Percentiles rank a stretch among this genome's conserved stretches.
These are phyloP conservation scores for Plasmodium vivax DNA, from an alignment of 169 alveolate species.

Conservation along the genomic window DNA sequence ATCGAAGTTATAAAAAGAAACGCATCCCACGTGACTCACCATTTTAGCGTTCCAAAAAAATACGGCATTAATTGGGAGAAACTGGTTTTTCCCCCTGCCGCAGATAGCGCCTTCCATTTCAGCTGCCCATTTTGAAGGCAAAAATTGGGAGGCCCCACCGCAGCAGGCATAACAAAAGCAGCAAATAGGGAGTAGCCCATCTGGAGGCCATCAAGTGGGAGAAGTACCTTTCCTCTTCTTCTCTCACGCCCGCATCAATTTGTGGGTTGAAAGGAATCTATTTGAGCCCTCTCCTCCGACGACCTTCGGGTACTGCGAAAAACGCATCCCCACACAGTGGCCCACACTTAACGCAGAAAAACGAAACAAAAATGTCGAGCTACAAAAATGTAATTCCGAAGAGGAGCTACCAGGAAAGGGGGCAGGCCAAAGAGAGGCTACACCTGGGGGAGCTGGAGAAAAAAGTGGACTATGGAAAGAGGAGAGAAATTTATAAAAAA, in stretches of 20 bases:
- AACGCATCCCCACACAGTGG: background rate
- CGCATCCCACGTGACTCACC: background rate
- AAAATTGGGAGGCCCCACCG: background rate
- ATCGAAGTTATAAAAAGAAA: too few relatives aligned
- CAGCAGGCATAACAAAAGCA: background rate
- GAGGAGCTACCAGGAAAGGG: slow-evolving; percentile 60
- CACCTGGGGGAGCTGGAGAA: slow-evolving; percentile 69
- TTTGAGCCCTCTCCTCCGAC: background rate
- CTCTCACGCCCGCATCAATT: background rate
- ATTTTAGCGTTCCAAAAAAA: background rate
- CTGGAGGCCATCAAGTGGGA: background rate
- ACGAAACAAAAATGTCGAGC: slow-evolving; percentile 31
- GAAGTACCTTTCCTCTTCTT: background rate
- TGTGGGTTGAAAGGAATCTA: background rate
- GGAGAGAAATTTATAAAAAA: slow-evolving; percentile 60
- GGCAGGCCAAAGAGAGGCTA: slow-evolving; percentile 59
- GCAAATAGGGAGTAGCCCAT: background rate
- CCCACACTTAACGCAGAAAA: too few relatives aligned
- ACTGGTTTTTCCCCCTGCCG: background rate
- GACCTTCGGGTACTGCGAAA: background rate
- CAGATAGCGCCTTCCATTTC: background rate
- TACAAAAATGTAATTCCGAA: slow-evolving; percentile 45
- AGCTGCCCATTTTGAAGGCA: background rate
- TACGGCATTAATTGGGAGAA: background rate
- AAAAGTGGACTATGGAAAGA: slow-evolving; percentile 59